These are phyloP conservation scores for Dipteronia sinensis DNA, from an alignment of 345 rosid genomes.

Conservation along the genomic window DNA sequence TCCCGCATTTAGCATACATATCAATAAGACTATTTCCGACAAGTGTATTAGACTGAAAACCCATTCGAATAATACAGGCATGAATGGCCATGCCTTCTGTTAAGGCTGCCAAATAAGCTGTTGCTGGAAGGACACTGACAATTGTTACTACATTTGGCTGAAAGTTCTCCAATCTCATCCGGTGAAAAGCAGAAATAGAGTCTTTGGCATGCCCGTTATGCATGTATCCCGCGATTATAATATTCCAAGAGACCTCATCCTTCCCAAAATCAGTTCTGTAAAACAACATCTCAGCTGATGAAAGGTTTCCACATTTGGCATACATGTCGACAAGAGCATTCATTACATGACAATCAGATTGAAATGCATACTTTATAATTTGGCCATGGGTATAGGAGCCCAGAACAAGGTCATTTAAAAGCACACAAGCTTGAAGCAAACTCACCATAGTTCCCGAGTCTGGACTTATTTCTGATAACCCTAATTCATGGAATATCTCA, in stretches of 20 bases:
- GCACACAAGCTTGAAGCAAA: slow-evolving; percentile 51
- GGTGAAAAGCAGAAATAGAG: slow-evolving; percentile 44
- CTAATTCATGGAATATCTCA: slow-evolving; percentile 41
- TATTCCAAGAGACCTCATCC: slow-evolving; percentile 58
- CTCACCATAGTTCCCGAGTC: slow-evolving; percentile 62
- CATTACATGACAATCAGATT: slow-evolving; percentile 44
- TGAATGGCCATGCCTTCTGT: slow-evolving; percentile 55
- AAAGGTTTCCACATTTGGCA: slow-evolving; percentile 52
- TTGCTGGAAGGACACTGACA: slow-evolving; percentile 55
- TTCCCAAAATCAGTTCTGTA: slow-evolving; percentile 34
- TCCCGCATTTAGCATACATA: slow-evolving; percentile 73
- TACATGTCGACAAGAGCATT: slow-evolving; percentile 63
- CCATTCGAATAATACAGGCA: slow-evolving; percentile 45
- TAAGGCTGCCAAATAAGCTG: slow-evolving; percentile 40
- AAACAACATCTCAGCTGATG: slow-evolving; percentile 50
- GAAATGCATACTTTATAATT: slow-evolving; percentile 48
- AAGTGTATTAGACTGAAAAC: slow-evolving; percentile 33
- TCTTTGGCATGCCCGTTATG: slow-evolving; percentile 53
- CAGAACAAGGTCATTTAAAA: slow-evolving; percentile 36
- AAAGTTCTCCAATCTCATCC: slow-evolving; percentile 46
- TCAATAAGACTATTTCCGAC: slow-evolving; percentile 56
- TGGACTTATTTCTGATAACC: slow-evolving; percentile 36
- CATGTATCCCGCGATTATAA: slow-evolving; percentile 55
- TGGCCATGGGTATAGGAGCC: slow-evolving; percentile 49
- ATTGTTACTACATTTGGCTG: slow-evolving; percentile 45